Conservation (phyloP, 305 asterid genomes). For the Solanum hybrid region DNA sequence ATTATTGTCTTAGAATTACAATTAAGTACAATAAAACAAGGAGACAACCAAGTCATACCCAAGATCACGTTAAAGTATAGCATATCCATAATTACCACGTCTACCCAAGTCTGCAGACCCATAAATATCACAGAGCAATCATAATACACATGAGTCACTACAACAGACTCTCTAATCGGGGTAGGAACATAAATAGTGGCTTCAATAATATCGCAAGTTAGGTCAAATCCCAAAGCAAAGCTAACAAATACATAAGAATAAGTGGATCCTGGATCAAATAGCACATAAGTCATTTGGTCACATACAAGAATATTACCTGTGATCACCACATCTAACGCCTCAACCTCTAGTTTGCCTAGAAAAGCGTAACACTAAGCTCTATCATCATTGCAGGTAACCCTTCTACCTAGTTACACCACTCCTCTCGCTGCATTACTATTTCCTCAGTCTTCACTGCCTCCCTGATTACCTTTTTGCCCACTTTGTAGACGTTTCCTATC, state of each 20-base stretch:
- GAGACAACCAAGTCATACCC: neutral
- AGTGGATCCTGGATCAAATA: neutral
- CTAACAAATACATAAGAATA: neutral
- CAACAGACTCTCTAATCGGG: neutral
- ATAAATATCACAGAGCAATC: neutral
- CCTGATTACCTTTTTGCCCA: neutral
- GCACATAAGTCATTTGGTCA: neutral
- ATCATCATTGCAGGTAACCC: neutral
- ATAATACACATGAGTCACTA: neutral
- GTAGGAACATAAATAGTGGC: neutral
- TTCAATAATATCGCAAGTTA: neutral
- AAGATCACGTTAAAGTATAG: neutral
- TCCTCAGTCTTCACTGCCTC: neutral
- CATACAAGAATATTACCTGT: neutral
- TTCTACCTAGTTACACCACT: neutral
- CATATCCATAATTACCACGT: neutral
- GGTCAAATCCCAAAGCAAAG: neutral
- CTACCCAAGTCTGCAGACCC: neutral
- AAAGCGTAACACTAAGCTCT: neutral
- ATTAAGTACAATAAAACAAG: neutral
- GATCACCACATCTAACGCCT: neutral
- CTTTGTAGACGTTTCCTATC: neutral
- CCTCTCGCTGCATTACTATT: neutral
- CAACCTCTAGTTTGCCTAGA: neutral
- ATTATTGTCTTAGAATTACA: neutral